Conservation (phyloP, 2,329 filamentous ascomycete genomes). For the Elsinoe ampelina region DNA sequence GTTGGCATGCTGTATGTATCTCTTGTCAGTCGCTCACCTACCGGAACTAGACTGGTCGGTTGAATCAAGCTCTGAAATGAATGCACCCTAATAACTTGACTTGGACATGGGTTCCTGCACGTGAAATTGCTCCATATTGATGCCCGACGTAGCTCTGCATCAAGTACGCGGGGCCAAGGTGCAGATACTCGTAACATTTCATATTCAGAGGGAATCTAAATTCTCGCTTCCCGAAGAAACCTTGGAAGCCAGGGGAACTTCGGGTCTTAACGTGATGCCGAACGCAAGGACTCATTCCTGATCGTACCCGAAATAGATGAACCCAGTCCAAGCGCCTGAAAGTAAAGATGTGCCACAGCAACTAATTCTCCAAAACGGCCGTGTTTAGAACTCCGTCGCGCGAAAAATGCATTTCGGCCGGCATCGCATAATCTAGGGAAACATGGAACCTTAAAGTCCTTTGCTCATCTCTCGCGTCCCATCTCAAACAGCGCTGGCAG, state of each 20-base stretch:
- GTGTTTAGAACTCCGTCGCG: background rate
- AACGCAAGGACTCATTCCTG: constrained; percentile 8
- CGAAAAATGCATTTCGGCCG: background rate
- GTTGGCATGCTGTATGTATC: background rate
- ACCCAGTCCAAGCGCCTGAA: constrained; percentile 10
- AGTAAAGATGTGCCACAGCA: background rate
- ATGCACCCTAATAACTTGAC: background rate
- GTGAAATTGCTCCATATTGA: constrained; percentile 3
- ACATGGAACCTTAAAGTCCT: background rate
- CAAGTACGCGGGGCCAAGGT: background rate
- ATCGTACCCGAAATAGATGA: background rate
- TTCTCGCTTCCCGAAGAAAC: background rate
- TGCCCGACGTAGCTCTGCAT: background rate
- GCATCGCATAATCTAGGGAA: background rate
- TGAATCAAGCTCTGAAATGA: background rate
- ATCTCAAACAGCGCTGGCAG: constrained; percentile 17
- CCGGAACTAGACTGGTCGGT: background rate
- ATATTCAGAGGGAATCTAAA: background rate
- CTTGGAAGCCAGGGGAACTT: background rate
- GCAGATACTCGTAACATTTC: background rate
- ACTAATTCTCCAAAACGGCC: background rate
- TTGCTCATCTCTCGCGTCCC: constrained; percentile 16
- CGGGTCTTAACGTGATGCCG: constrained; percentile 7
- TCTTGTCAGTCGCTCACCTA: background rate
- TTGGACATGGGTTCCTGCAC: background rate